Evolutionary conservation across 2,329 filamentous ascomycete genomes (phyloP).

Genomic region (Orbilia javanica): DNA sequence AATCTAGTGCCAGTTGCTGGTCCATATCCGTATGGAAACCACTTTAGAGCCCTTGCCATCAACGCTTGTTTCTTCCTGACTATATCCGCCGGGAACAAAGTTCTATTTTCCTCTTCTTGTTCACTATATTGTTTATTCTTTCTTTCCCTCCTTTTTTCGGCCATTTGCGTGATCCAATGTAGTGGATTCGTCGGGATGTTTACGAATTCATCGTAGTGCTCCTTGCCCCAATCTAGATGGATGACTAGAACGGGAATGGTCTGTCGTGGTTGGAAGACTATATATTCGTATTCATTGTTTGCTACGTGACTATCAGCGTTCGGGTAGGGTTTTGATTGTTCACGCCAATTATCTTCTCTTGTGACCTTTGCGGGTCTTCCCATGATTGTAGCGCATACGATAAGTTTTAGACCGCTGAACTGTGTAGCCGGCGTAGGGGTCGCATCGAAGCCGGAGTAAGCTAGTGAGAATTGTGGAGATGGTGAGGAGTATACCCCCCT

Average conservation of each 20-base stretch:
- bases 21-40: constrained; percentile 68
- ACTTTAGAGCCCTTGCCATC: constrained; percentile 67
- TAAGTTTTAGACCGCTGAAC: constrained; percentile 66
- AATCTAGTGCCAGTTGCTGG: constrained; percentile 66
- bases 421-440: constrained; percentile 62
- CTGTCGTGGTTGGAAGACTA: constrained; percentile 67
- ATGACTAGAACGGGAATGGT: constrained; percentile 68
- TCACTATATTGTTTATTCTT: not conserved
- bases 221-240: constrained; percentile 66
- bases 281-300: constrained; percentile 65
- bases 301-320: constrained; percentile 66
- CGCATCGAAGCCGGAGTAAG: constrained; percentile 63
- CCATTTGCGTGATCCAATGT: constrained; percentile 54
- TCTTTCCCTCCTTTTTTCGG: constrained; percentile 15
- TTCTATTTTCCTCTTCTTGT: constrained; percentile 36
- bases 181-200: constrained; percentile 59
- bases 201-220: constrained; percentile 62
- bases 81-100: constrained; percentile 64
- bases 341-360: constrained; percentile 61
- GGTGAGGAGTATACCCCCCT: constrained; percentile 68
- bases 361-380: constrained; percentile 64
- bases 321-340: constrained; percentile 61
- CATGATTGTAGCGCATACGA: constrained; percentile 69
- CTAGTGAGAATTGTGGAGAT: constrained; percentile 65
- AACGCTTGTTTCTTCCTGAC: constrained; percentile 65